Evolutionary conservation across 2,329 filamentous ascomycete species (phyloP).

Genomic region (Cordyceps pruinosa): DNA sequence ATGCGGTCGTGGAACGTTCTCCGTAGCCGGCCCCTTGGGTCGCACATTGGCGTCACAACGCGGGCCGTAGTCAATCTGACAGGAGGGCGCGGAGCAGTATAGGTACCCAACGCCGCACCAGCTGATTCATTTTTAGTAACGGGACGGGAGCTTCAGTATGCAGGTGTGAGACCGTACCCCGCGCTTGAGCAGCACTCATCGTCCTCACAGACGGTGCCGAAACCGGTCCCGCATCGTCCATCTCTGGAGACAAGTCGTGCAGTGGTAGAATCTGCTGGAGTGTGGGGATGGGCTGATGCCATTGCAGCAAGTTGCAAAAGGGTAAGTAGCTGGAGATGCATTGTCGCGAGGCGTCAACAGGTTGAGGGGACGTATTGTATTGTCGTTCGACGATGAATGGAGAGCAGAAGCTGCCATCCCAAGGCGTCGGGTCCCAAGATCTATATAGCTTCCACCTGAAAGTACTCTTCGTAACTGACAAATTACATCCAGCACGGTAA

Average conservation of each 20-base stretch:
- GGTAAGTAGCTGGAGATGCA: not conserved
- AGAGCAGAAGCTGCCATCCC: not conserved
- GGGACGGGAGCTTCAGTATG: not conserved
- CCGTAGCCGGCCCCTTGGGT: constrained; percentile 46
- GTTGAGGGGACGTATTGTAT: not conserved
- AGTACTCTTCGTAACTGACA: not conserved
- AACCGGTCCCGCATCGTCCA: constrained; percentile 39
- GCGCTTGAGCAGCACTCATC: constrained; percentile 37
- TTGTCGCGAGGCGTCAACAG: not conserved
- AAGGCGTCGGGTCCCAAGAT: not conserved
- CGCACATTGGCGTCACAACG: constrained; percentile 54
- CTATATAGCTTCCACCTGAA: not conserved
- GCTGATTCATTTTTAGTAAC: constrained; percentile 22
- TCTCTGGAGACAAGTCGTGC: constrained; percentile 15
- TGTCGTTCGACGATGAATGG: not conserved
- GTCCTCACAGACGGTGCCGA: constrained; percentile 26
- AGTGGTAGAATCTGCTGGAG: not conserved
- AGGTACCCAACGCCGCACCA: constrained; percentile 49
- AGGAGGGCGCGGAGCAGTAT: constrained; percentile 56
- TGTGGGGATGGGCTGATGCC: not conserved
- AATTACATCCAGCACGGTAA: not conserved
- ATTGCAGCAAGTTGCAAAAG: not conserved
- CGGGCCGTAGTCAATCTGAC: constrained; percentile 54
- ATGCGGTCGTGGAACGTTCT: constrained; percentile 42
- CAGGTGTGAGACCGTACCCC: constrained; percentile 25